phyloP scores from a whole-genome alignment of 1,139 yeast genomes.

The Kodamaea fungicola region DNA sequence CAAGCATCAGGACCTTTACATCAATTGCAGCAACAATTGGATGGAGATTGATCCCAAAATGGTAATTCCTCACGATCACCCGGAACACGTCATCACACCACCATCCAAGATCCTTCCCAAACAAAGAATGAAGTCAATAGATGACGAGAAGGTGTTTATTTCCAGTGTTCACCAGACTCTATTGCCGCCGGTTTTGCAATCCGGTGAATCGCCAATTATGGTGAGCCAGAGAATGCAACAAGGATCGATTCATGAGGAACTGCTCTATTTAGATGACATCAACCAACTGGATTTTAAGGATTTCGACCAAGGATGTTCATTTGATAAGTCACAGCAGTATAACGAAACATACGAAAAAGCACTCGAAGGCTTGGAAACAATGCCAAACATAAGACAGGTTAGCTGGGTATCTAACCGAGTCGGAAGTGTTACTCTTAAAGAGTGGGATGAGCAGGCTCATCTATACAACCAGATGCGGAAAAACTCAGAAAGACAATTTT shows the following conservation, averaged over 20 bases:
- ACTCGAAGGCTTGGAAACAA: constrained; percentile 30
- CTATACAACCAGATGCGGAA: constrained; percentile 22
- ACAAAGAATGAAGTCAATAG: constrained; percentile 27
- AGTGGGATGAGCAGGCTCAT: constrained; percentile 29
- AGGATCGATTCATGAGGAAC: background rate
- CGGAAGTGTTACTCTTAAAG: constrained; percentile 25
- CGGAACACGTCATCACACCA: too few species aligned
- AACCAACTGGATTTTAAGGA: constrained; percentile 20
- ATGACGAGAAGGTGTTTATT: constrained; percentile 32
- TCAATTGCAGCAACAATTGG: too few species aligned
- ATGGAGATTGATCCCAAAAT: too few species aligned
- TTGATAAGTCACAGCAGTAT: constrained; percentile 6
- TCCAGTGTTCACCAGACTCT: constrained; percentile 30
- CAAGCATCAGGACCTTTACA: too few species aligned
- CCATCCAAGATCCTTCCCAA: background rate
- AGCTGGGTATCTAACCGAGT: constrained; percentile 12
- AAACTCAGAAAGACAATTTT: constrained; percentile 17
- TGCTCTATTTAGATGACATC: constrained; percentile 19
- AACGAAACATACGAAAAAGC: constrained; percentile 14
- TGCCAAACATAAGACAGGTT: constrained; percentile 21
- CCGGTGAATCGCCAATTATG: constrained; percentile 33
- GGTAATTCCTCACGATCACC: too few species aligned
- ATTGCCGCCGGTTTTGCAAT: constrained; percentile 35
- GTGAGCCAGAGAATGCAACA: constrained; percentile 23
- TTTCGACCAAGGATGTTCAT: constrained; percentile 23